Evolutionary conservation across 2,329 filamentous ascomycete genomes (phyloP), one percentile per base, ranked within the genome.

Genomic region (Macrophomina phaseolina): DNA sequence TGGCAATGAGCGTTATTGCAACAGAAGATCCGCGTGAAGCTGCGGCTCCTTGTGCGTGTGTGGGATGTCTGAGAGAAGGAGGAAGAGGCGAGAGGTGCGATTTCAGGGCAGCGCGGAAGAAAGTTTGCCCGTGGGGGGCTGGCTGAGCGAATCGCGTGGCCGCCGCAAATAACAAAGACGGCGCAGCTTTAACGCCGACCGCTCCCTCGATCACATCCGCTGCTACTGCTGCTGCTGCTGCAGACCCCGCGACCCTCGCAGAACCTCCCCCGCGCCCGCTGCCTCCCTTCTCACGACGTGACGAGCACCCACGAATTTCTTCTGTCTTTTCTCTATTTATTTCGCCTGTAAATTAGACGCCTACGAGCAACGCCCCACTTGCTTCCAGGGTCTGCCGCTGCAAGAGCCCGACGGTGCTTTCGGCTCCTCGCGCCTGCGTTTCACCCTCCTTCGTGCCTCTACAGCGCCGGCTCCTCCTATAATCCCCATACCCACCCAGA

Each of bases 351-450:
- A 42, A 48, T 38, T 62, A 51, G n/a, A 40, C 45, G 12, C n/a
- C 12, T n/a, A 6, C 16, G 28, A 14, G 11, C 23, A 16, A 36
- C 6, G 45, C 58, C 58, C 58, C 58, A 62, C 58, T 49, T 49
- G 42, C 42, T 49, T n/a, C 45, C 58, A 62, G 58, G 58, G 58
- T 49, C 58, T 40, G 42, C 42, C 49, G 49, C 58, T 62, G 58
- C 58, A 62, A 62, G 42, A 62, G 45, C 58, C 58, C 58, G 58
- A 62, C 58, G 58, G 58, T 62, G 58, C 58, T 62, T 62, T 49
- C 58, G 58, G 58, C 56, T 61, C 48, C 56, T 34, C 40, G 56
- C 56, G 42, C 42, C 56, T 30, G 51, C 58, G 58, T 62, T 62
- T 62, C 58, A 62, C 58, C 58, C 58, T 62, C 58, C 14, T 49